Conservation (phyloP, 257 asterid genomes). For the Thymus quinquecostatus region DNA sequence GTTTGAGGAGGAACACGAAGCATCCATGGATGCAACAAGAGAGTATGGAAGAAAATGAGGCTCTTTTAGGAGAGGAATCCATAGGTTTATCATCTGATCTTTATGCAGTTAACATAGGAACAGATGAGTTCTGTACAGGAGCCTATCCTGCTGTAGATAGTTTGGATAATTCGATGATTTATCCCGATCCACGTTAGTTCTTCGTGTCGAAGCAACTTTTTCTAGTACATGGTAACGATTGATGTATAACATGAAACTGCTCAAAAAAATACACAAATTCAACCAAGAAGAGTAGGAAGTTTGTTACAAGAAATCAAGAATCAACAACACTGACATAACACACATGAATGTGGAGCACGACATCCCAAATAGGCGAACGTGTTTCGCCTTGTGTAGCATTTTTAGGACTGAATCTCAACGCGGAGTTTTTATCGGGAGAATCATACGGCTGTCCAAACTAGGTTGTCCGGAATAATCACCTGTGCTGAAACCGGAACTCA, state of each 20-base stretch:
- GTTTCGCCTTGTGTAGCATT: too few relatives aligned
- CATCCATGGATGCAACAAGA: slow-evolving; percentile 16
- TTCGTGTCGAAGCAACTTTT: background rate
- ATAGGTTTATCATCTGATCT: background rate
- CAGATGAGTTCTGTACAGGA: slow-evolving; percentile 10
- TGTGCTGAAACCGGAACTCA: slow-evolving; percentile 13
- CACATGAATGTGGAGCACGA: too few relatives aligned
- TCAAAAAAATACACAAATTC: too few relatives aligned
- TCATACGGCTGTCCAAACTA: slow-evolving; percentile 31
- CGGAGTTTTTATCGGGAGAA: slow-evolving; percentile 32
- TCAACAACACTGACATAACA: too few relatives aligned
- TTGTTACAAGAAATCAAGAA: too few relatives aligned
- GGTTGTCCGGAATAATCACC: slow-evolving; percentile 20
- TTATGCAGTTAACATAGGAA: background rate
- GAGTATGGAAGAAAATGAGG: background rate
- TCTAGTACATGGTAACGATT: too few relatives aligned
- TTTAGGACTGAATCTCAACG: too few relatives aligned
- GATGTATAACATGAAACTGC: too few relatives aligned
- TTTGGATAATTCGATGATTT: slow-evolving; percentile 19
- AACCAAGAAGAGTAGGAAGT: too few relatives aligned
- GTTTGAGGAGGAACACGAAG: background rate
- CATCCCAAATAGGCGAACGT: too few relatives aligned
- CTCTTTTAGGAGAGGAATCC: background rate
- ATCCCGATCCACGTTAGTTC: slow-evolving; percentile 37
- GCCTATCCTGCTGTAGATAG: slow-evolving; percentile 19